Evolutionary conservation across 306 rosid genomes (phyloP).

Genomic region (Luffa acutangula): DNA sequence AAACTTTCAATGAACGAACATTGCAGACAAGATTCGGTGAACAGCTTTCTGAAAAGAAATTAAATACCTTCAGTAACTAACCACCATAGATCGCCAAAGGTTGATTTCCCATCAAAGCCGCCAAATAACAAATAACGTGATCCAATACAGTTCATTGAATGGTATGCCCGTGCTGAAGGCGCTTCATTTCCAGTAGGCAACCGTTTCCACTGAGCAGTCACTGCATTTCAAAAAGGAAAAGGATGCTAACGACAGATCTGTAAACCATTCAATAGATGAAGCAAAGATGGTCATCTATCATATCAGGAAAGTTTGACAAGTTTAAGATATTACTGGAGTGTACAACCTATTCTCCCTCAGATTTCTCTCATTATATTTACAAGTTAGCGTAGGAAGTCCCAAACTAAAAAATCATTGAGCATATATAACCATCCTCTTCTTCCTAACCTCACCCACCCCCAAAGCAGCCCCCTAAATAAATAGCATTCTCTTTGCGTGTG

Average conservation of each 20-base stretch:
- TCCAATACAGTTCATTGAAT: constrained; percentile 66
- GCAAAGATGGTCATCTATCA: background rate
- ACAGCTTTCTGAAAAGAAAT: constrained; percentile 9
- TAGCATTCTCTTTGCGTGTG: background rate
- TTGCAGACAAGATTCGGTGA: background rate
- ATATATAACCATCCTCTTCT: background rate
- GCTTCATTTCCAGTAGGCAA: constrained; percentile 67
- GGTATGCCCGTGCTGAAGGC: constrained; percentile 97
- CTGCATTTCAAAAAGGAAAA: constrained; percentile 20
- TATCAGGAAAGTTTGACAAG: background rate
- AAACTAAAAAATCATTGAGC: background rate
- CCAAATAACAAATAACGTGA: constrained; percentile 73
- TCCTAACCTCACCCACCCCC: background rate
- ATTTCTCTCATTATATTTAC: background rate
- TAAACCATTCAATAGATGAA: background rate
- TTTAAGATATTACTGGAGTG: background rate
- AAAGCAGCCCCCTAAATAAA: background rate
- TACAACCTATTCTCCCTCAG: background rate
- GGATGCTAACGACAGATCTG: background rate
- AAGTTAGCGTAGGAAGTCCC: background rate
- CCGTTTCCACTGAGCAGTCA: constrained; percentile 95
- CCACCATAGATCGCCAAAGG: constrained; percentile 95
- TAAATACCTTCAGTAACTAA: constrained; percentile 80
- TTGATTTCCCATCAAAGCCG: constrained; percentile 91
- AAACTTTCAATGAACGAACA: background rate